These are phyloP conservation scores for Xylaria sp. DNA, from an alignment of 2,329 filamentous ascomycete species.

Conservation along the genomic window DNA sequence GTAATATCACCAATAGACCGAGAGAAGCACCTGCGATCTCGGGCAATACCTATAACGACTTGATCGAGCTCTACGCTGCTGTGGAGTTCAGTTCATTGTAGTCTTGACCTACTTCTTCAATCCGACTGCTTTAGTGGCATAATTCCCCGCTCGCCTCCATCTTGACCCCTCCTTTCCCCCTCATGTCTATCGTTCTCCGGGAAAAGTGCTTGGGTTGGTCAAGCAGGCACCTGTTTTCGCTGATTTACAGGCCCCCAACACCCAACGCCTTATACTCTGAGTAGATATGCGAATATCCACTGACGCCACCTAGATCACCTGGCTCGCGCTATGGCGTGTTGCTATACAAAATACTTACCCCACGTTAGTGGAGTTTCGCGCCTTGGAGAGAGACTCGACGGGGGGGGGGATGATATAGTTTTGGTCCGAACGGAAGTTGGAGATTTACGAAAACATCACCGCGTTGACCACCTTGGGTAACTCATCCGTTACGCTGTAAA, in stretches of 20 bases:
- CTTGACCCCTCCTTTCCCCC: constrained; percentile 25
- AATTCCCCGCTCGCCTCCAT: constrained; percentile 31
- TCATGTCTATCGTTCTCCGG: constrained; percentile 11
- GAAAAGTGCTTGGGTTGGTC: constrained; percentile 12
- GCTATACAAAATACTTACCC: constrained; percentile 17
- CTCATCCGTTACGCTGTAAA: neutral
- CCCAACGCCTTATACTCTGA: neutral
- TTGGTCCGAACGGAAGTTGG: neutral
- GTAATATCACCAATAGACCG: constrained; percentile 5
- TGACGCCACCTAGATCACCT: neutral
- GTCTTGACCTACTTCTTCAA: neutral
- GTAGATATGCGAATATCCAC: neutral
- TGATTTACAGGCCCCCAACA: neutral
- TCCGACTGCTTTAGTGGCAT: constrained; percentile 8
- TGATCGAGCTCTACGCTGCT: neutral
- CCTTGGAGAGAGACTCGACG: constrained; percentile 15
- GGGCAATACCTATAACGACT: constrained; percentile 2
- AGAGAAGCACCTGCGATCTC: constrained; percentile 18
- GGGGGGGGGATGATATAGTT: constrained; percentile 17
- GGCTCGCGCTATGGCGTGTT: neutral
- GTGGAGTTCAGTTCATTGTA: constrained; percentile 13
- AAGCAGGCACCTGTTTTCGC: neutral
- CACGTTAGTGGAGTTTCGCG: constrained; percentile 30
- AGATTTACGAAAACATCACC: constrained; percentile 1
- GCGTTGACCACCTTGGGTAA: neutral